Conservation (phyloP, 2,329 filamentous ascomycete genomes). For the Plenodomus tracheiphilus region DNA sequence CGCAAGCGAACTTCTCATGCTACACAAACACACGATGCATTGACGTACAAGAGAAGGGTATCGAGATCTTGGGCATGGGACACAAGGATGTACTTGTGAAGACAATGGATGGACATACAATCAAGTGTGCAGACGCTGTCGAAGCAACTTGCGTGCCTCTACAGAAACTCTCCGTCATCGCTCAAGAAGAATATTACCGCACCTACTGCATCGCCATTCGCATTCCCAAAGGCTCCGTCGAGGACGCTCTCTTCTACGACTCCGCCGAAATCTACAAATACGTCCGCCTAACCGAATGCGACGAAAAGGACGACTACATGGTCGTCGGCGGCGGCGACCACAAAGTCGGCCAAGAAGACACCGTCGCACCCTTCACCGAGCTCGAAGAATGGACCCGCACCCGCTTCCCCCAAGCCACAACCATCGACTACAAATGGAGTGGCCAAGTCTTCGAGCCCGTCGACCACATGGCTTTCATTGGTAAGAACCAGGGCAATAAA, state of each 20-base stretch:
- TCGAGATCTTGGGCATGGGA: slow-evolving; percentile 50
- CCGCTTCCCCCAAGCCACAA: slow-evolving; percentile 55
- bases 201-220: slow-evolving; percentile 62
- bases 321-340: slow-evolving; percentile 62
- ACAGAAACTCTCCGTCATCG: slow-evolving; percentile 58
- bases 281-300: slow-evolving; percentile 57
- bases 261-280: slow-evolving; percentile 60
- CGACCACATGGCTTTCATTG: slow-evolving; percentile 61
- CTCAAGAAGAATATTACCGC: slow-evolving; percentile 57
- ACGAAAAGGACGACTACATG: slow-evolving; percentile 59
- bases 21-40: slow-evolving; percentile 57
- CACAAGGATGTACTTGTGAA: slow-evolving; percentile 52
- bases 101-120: slow-evolving; percentile 52
- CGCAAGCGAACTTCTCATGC: slow-evolving; percentile 58
- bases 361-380: slow-evolving; percentile 53
- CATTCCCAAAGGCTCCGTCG: slow-evolving; percentile 55
- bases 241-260: slow-evolving; percentile 62
- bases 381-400: slow-evolving; percentile 58
- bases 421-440: slow-evolving; percentile 60
- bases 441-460: slow-evolving; percentile 61
- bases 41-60: slow-evolving; percentile 54
- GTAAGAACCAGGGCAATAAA: slow-evolving; percentile 57
- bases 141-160: slow-evolving; percentile 61
- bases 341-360: slow-evolving; percentile 59
- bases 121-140: slow-evolving; percentile 55